A percentile compares a stretch with the other conserved stretches of the same genome.
These are phyloP conservation scores for Phytopythium aichiense DNA, from an alignment of 352 stramenopile species.

Conservation along the genomic window DNA sequence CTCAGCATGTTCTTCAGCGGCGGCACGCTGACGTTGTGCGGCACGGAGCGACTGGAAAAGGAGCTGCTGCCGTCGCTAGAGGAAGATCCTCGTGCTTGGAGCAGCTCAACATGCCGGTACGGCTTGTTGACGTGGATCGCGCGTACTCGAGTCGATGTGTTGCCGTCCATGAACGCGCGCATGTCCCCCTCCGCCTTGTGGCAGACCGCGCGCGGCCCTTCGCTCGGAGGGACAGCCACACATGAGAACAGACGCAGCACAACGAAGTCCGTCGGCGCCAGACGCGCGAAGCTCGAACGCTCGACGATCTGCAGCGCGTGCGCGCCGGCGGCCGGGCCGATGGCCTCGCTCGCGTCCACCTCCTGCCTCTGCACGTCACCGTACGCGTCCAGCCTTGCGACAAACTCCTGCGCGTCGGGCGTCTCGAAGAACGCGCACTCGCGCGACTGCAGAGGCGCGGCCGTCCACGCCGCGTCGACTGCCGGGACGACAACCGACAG, in stretches of 20 bases:
- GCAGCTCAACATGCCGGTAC: slow-evolving; percentile 35
- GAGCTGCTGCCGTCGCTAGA: background rate
- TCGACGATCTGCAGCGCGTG: slow-evolving; percentile 22
- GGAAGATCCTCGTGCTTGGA: slow-evolving; percentile 6
- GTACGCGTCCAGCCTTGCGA: slow-evolving; percentile 35
- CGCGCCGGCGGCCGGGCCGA: slow-evolving; percentile 12
- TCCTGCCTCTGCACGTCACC: slow-evolving; percentile 25
- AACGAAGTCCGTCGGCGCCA: slow-evolving; percentile 62
- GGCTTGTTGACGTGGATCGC: slow-evolving; percentile 41
- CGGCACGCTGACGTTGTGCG: slow-evolving; percentile 2
- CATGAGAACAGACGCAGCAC: slow-evolving; percentile 49
- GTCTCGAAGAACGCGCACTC: slow-evolving; percentile 34
- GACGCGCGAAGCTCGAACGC: slow-evolving; percentile 21
- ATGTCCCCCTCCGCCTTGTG: slow-evolving; percentile 21
- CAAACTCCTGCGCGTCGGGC: slow-evolving; percentile 27
- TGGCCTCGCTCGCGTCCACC: slow-evolving; percentile 18
- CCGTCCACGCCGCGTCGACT: background rate
- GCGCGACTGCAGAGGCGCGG: slow-evolving; percentile 1
- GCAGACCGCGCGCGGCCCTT: slow-evolving; percentile 9
- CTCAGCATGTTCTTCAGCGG: slow-evolving; percentile 6
- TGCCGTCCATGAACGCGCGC: slow-evolving; percentile 7
- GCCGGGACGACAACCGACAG: slow-evolving; percentile 5
- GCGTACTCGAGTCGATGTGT: slow-evolving; percentile 21
- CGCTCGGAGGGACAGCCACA: background rate
- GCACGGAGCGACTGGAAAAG: background rate